Evolutionary conservation across 2,329 filamentous ascomycete genomes (phyloP).

Genomic region (Curvularia verruculosa): DNA sequence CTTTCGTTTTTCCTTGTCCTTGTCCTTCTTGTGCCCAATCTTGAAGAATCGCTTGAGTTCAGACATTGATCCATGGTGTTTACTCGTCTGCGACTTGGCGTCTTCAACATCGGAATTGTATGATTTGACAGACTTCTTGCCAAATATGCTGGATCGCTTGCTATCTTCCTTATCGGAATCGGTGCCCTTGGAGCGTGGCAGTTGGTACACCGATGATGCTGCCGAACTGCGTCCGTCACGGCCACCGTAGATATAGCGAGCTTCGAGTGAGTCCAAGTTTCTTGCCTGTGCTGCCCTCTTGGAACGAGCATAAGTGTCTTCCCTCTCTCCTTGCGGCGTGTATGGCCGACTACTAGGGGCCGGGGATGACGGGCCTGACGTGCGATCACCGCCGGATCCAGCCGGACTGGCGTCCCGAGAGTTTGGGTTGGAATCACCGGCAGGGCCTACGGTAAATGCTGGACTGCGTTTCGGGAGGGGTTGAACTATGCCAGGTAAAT

Average conservation of each 20-base stretch:
- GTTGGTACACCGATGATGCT: slow-evolving; percentile 41
- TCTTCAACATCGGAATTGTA: slow-evolving; percentile 51
- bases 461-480: slow-evolving; percentile 58
- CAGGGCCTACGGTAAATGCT: slow-evolving; percentile 63
- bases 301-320: slow-evolving; percentile 86
- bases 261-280: slow-evolving; percentile 72
- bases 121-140: slow-evolving; percentile 56
- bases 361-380: slow-evolving; percentile 58
- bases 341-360: slow-evolving; percentile 73
- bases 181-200: slow-evolving; percentile 56
- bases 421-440: slow-evolving; percentile 59
- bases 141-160: slow-evolving; percentile 63
- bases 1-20: slow-evolving; percentile 61
- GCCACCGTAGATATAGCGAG: slow-evolving; percentile 81
- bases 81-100: slow-evolving; percentile 30
- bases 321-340: slow-evolving; percentile 77
- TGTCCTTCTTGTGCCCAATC: slow-evolving; percentile 64
- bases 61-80: slow-evolving; percentile 80
- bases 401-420: slow-evolving; percentile 69
- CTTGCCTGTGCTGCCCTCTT: slow-evolving; percentile 74
- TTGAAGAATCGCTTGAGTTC: slow-evolving; percentile 98
- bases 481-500: slow-evolving; percentile 51
- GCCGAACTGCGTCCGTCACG: slow-evolving; percentile 67
- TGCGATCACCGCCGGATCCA: slow-evolving; percentile 58
- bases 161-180: slow-evolving; percentile 49